Percentiles rank a stretch among this genome's conserved stretches.
phyloP scores from a whole-genome alignment of 352 stramenopile species.

The Phytophthora meadii region DNA sequence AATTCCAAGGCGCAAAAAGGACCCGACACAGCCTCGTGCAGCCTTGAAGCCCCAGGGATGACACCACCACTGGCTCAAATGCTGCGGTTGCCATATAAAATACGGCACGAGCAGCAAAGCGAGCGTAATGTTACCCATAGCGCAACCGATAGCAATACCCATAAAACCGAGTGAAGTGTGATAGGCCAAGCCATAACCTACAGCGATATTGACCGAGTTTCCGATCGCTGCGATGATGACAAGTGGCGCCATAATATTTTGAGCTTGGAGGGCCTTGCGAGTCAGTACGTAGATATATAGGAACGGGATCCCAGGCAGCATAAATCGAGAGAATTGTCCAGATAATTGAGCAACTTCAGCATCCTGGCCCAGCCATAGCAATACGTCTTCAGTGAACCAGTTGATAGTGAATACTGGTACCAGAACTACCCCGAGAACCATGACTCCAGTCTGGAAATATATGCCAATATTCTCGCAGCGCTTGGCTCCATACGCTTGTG shows the following conservation, averaged over 20 bases:
- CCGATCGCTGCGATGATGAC: constrained; percentile 65
- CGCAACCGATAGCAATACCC: constrained; percentile 66
- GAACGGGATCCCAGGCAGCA: constrained; percentile 64
- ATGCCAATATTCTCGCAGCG: constrained; percentile 69
- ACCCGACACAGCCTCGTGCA: constrained; percentile 32
- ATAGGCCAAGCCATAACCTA: constrained; percentile 72
- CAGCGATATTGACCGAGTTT: constrained; percentile 68
- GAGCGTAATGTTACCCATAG: constrained; percentile 53
- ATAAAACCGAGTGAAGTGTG: constrained; percentile 71
- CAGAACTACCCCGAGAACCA: constrained; percentile 52
- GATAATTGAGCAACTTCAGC: constrained; percentile 54
- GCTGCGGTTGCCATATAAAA: constrained; percentile 43
- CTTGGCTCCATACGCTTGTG: constrained; percentile 66
- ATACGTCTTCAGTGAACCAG: constrained; percentile 51
- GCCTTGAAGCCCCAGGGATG: constrained; percentile 41
- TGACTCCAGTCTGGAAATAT: constrained; percentile 72
- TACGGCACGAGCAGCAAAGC: constrained; percentile 55
- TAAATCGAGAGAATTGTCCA: constrained; percentile 60
- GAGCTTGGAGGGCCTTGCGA: constrained; percentile 72
- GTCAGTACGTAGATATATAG: constrained; percentile 82
- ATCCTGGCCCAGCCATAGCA: constrained; percentile 49
- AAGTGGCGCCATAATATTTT: constrained; percentile 77
- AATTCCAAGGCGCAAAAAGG: constrained; percentile 55
- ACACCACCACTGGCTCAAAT: constrained; percentile 46
- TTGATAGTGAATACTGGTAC: constrained; percentile 60